Base-by-base conservation (phyloP, 2,329 filamentous ascomycete species). In the Fusarium nurragi region DNA sequence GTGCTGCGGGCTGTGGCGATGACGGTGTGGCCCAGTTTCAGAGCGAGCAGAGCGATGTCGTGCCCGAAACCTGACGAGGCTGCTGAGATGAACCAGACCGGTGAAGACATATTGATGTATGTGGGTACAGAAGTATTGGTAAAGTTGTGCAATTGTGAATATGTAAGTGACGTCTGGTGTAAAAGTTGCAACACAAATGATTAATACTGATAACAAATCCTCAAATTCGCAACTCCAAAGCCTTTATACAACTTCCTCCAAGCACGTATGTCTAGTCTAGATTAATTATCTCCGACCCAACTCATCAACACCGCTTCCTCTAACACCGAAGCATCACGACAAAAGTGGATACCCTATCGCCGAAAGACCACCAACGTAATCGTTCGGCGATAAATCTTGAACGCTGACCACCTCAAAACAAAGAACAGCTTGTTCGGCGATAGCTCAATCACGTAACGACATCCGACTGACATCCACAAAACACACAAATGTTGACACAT, bases 31-130 rank as follows among this genome's bases (percentile, higher is more conserved):
- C 82, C 82, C 25, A 77, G 76, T 4, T 73, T 69, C 7, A 86
- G 76, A 3, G 83, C 80, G 12, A 75, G 67, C 26, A 77, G 68
- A 26, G 79, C 79, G 25, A 86, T 80, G 8, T 76, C 72, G 6
- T 75, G 74, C 8, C 84, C 84, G 57, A 86, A 81, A 47, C 84
- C 84, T 18, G 79, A 83, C 21, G 82, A 83, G 41, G 78, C 78
- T 23, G 82, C 84, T 12, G 80, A 81, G 68, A 86, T 81, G 73
- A 87, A 80, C 83, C 84, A 86, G 26, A 83, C 77, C 40, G 75
- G 77, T 4, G 62, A 64, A 44, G 60, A 45, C 39, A 61, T 48
- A 16, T 34, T 44, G 53, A 7, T 16, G 18, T 2, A n/a, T 5
- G 6, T 21, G 19, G 19, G 4, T 14, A 6, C 28, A 30, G 28